Evolutionary conservation across 2,329 filamentous ascomycete species (phyloP).

Genomic region (Diaporthe destruens): DNA sequence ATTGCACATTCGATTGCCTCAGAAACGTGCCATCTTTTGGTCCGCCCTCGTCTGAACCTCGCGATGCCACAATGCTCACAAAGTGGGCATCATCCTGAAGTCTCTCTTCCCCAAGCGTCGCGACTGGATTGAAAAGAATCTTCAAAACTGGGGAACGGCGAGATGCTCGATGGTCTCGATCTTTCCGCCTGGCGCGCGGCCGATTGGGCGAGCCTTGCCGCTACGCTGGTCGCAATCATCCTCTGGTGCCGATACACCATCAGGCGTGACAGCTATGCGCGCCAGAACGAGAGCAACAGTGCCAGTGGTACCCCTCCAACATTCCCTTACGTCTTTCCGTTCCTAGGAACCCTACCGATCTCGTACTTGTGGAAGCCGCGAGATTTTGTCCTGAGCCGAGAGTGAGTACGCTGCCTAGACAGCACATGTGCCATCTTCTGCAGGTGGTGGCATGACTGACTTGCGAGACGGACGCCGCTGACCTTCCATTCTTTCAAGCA

Average conservation of each 20-base stretch:
- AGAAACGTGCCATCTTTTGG: background rate
- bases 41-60: background rate
- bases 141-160: background rate
- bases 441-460: background rate
- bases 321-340: background rate
- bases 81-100: too few species aligned
- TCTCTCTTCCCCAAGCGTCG: background rate
- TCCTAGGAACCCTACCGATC: background rate
- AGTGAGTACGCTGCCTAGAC: background rate
- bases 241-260: background rate
- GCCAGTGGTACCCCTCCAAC: background rate
- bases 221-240: background rate
- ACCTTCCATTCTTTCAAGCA: background rate
- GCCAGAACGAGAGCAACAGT: too few species aligned
- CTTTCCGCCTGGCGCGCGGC: too few species aligned
- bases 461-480: background rate
- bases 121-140: background rate
- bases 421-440: too few species aligned
- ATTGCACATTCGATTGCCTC: too few species aligned
- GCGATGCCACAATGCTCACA: background rate
- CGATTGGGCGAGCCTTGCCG: background rate
- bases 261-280: background rate
- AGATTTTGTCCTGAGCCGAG: background rate
- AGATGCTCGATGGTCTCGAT: background rate
- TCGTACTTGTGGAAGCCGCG: slow-evolving; percentile 1